phyloP scores from a whole-genome alignment of 768 basidiomycete genomes.

The Rhizopogon rudus region DNA sequence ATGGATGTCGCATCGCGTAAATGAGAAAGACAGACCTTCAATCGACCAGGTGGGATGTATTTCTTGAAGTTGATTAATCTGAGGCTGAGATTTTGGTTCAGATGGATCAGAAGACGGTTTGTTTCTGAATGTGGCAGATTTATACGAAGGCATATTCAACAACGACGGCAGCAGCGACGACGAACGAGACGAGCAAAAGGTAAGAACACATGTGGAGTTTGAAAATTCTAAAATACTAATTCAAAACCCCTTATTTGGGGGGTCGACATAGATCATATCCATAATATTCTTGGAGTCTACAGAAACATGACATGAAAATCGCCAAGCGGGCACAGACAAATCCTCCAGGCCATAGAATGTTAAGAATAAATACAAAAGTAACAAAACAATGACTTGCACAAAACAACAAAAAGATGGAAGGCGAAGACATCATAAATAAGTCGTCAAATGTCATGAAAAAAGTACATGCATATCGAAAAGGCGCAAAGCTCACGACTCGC shows the following conservation, averaged over 20 bases:
- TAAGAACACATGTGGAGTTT: conserved; percentile 18
- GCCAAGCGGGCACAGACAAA: not conserved
- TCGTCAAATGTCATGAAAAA: not conserved
- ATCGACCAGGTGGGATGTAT: conserved; percentile 64
- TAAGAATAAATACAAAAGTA: not conserved
- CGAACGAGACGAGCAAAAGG: conserved; percentile 2
- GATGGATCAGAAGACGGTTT: conserved; percentile 10
- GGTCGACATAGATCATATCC: not conserved
- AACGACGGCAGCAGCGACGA: not conserved
- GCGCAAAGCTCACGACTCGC: conserved; percentile 2
- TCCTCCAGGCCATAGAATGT: not conserved
- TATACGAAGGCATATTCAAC: conserved; percentile 24
- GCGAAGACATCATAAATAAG: conserved; percentile 1
- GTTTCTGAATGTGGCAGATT: conserved; percentile 22
- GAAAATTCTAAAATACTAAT: conserved; percentile 13
- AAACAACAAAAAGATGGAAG: conserved; percentile 13
- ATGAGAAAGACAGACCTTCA: conserved; percentile 45
- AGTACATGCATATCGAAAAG: not conserved
- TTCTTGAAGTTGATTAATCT: conserved; percentile 65
- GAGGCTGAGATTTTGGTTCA: conserved; percentile 42
- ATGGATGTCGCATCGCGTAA: conserved; percentile 14
- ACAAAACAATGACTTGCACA: conserved; percentile 9
- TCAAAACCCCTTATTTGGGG: no score
- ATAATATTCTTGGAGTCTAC: not conserved
- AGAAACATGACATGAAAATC: not conserved